phyloP scores from a whole-genome alignment of 2,329 filamentous ascomycete genomes.

The Akanthomyces uredinophilus region DNA sequence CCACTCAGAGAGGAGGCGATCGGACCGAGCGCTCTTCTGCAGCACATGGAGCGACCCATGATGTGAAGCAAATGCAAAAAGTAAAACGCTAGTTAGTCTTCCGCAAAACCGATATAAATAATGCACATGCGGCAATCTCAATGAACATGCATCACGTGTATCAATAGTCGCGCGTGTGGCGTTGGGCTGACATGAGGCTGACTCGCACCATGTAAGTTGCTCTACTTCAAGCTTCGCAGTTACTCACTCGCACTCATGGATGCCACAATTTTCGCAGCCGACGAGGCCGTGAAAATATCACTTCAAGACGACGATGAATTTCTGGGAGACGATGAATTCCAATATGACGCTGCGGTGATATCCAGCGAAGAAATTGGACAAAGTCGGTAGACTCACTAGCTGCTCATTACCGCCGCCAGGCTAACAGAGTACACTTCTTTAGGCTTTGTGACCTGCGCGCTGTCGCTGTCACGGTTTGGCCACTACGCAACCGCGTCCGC shows the following conservation, averaged over 20 bases:
- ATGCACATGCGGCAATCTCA: neutral
- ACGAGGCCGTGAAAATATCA: neutral
- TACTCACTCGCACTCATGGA: neutral
- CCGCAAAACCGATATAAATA: neutral
- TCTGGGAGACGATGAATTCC: neutral
- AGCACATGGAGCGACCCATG: no score
- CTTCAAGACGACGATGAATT: neutral
- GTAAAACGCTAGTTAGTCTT: no score
- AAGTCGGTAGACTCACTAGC: neutral
- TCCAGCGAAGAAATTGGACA: slow-evolving; percentile 10
- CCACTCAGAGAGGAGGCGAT: neutral
- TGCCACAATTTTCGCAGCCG: neutral
- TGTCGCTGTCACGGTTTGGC: neutral
- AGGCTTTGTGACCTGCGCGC: slow-evolving; percentile 1
- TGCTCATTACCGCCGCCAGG: neutral
- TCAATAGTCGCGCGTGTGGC: neutral
- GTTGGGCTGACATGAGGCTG: neutral
- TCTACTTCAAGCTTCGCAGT: neutral
- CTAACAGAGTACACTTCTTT: neutral
- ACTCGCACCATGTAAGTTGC: neutral
- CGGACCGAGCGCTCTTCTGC: no score
- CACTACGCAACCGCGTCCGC: slow-evolving; percentile 4
- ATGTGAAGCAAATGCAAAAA: no score
- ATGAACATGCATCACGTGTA: neutral
- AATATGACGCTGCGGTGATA: slow-evolving; percentile 6